Base-by-base conservation (phyloP, 257 asterid species). In the Asclepias syriaca region DNA sequence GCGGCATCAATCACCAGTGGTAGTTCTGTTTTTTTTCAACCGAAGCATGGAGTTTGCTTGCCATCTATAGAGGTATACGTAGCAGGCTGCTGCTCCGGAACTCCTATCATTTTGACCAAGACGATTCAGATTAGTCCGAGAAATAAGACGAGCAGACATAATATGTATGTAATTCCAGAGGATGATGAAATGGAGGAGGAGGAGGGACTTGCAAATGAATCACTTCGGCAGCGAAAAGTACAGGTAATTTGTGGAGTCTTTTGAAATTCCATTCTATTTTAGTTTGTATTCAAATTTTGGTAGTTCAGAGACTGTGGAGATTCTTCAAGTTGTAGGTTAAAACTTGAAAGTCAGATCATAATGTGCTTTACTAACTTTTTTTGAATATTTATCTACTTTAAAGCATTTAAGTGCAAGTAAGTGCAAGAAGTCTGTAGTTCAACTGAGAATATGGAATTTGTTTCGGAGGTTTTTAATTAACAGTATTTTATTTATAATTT, bases 21-120 rank as follows among this genome's bases (percentile, higher is more conserved):
- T 27, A 81, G 86, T 72, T 82, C 90, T 34, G 73, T 77, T 2
- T 86, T 89, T 72, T 74, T 84, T 49, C 90, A 87, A 79, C 84
- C 86, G 11, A 83, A 64, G 77, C 56, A 79, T 21, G 89, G 92
- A 55, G 64, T 73, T 67, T 80, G 70, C 54, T 86, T 89, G 1
- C 93, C 96, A 2, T 73, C 90, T 6, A 78, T 90, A 60, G 96
- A 89, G 86, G 97, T 92, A 53, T 88, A 88, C 73, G 80, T 90
- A 65, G 97, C 93, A 0, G 97, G 97, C 1, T 85, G 97, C 69
- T 90, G 96, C 71, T 90, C 93, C 1, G 85, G 96, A 8, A 58
- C 70, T 65, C 93, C 93, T 3, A 89, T 85, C 71, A 90, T 90
- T 69, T 77, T 90, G 82, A 85, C 90, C 1, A 89, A 84, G 79